Evolutionary conservation across 2,329 filamentous ascomycete genomes (phyloP).

Genomic region (Phialocephala sp.): DNA sequence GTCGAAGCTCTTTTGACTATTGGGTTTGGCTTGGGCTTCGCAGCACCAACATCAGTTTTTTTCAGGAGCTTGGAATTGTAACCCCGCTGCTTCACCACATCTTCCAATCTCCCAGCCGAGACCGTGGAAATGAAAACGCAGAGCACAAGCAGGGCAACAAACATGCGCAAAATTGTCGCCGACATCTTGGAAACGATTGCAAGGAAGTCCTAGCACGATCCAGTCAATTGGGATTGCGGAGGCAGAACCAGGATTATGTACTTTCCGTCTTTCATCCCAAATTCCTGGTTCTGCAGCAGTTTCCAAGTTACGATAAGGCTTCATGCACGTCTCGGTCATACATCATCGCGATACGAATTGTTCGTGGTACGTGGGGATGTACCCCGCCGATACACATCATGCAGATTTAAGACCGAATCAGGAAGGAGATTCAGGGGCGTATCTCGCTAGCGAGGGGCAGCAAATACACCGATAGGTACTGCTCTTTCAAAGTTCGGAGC

Average conservation of each 20-base stretch:
- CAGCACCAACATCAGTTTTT: conserved; percentile 8
- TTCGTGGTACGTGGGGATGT: neutral
- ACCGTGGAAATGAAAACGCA: conserved; percentile 2
- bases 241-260: neutral
- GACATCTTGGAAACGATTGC: neutral
- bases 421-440: conserved; percentile 5
- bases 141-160: conserved; percentile 2
- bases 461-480: neutral
- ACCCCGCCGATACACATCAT: conserved; percentile 2
- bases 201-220: neutral
- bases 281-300: neutral
- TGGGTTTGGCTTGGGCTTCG: conserved; percentile 16
- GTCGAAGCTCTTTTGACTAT: conserved; percentile 15
- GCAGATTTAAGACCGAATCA: neutral
- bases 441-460: neutral
- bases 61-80: conserved; percentile 14
- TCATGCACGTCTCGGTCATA: neutral
- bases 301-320: conserved; percentile 5
- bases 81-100: conserved; percentile 13
- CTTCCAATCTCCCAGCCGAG: conserved; percentile 9
- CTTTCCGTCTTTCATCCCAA: neutral
- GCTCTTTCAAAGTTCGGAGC: neutral
- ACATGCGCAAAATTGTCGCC: neutral
- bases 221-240: neutral
- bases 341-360: conserved; percentile 1